These are phyloP conservation scores for Peltaster fructicola DNA, from an alignment of 2,329 filamentous ascomycete species.

Conservation along the genomic window DNA sequence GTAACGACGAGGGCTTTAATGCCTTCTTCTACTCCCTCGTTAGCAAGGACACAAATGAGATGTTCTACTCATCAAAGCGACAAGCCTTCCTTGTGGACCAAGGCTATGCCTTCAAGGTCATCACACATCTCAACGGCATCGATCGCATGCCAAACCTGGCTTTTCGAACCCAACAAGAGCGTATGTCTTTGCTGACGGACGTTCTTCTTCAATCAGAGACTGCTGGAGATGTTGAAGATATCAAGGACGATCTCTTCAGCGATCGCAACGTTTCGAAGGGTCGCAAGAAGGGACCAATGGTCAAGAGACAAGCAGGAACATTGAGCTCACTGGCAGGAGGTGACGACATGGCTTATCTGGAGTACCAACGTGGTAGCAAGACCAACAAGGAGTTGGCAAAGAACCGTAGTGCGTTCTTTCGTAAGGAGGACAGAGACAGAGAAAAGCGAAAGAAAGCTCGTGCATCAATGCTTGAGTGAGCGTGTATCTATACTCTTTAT, in stretches of 20 bases:
- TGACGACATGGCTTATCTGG: constrained; percentile 78
- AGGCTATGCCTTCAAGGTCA: constrained; percentile 97
- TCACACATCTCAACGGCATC: constrained; percentile 84
- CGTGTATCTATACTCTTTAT: neutral
- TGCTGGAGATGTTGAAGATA: constrained; percentile 51
- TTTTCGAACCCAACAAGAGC: constrained; percentile 61
- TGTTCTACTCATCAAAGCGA: constrained; percentile 92
- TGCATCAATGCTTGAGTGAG: constrained; percentile 2
- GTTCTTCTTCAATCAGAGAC: constrained; percentile 77
- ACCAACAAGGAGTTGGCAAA: constrained; percentile 29
- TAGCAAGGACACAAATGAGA: constrained; percentile 92
- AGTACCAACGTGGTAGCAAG: constrained; percentile 26
- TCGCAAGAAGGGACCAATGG: constrained; percentile 33
- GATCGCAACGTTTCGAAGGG: constrained; percentile 29
- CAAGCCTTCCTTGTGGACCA: constrained; percentile 96
- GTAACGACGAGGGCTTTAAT: constrained; percentile 97
- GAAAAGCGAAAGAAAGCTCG: constrained; percentile 16
- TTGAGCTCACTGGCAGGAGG: constrained; percentile 77
- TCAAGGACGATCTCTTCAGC: constrained; percentile 49
- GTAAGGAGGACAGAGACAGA: constrained; percentile 22
- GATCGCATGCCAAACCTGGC: constrained; percentile 65
- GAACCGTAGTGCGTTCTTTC: constrained; percentile 28
- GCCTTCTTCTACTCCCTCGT: constrained; percentile 98
- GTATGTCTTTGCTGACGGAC: constrained; percentile 71
- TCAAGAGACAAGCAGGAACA: constrained; percentile 65